phyloP scores from a whole-genome alignment of 148 eudicot genomes.

The Chenopodium formosanum region DNA sequence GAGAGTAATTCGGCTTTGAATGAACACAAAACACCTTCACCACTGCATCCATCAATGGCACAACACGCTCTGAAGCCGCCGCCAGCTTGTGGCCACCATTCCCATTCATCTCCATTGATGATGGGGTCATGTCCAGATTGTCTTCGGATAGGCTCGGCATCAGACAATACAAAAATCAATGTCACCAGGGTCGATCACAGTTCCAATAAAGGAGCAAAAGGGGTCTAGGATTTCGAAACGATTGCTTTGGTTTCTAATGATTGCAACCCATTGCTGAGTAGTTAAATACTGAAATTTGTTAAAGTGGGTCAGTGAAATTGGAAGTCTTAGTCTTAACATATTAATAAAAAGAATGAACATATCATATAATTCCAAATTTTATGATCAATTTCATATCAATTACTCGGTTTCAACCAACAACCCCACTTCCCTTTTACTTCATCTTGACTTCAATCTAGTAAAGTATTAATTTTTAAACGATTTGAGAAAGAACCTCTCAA shows the following conservation, averaged over 20 bases:
- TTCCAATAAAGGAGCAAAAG: background rate
- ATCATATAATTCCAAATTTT: background rate
- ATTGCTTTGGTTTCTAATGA: background rate
- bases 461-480: background rate
- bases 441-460: too few relatives aligned
- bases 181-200: background rate
- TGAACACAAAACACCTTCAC: slow-evolving; percentile 89
- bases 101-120: slow-evolving; percentile 6
- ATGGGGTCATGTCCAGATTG: background rate
- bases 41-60: slow-evolving; percentile 76
- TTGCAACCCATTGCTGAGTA: background rate
- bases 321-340: background rate
- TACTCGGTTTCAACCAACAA: too few relatives aligned
- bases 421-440: too few relatives aligned
- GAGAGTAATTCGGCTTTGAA: slow-evolving; percentile 81
- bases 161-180: background rate
- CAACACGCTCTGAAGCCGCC: slow-evolving; percentile 34
- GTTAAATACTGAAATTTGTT: background rate
- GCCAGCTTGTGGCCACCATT: slow-evolving; percentile 18
- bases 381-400: too few relatives aligned
- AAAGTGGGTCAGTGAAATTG: background rate
- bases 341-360: background rate
- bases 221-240: background rate
- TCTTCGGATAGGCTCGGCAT: background rate
- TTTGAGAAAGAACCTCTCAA: background rate